These are phyloP conservation scores for Scalesia atractyloides DNA, from an alignment of 129 eudicot species.

Conservation along the genomic window DNA sequence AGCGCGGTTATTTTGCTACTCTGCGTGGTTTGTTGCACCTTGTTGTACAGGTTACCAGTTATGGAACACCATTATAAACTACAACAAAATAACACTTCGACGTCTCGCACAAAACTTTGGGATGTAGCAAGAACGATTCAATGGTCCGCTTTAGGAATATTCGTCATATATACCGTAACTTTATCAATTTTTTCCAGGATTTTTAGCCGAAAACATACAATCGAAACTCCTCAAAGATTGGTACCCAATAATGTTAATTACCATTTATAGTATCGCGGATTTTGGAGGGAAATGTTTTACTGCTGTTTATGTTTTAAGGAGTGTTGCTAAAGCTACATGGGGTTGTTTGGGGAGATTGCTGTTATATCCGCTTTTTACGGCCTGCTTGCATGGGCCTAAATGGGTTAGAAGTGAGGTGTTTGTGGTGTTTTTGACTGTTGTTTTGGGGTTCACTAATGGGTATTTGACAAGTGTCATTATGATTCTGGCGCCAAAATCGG, in stretches of 20 bases:
- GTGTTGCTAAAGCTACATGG: conserved; percentile 66
- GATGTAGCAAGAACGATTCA: conserved; percentile 47
- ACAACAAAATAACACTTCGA: conserved; percentile 36
- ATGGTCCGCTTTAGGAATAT: conserved; percentile 72
- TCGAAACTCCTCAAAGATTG: conserved; percentile 68
- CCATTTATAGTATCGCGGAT: conserved; percentile 62
- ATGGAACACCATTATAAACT: conserved; percentile 64
- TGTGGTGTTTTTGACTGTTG: conserved; percentile 56
- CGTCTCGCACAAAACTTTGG: conserved; percentile 48
- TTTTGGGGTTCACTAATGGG: conserved; percentile 81
- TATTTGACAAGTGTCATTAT: conserved; percentile 81
- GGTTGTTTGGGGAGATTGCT: conserved; percentile 54
- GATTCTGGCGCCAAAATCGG: conserved; percentile 79
- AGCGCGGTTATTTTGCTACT: conserved; percentile 49
- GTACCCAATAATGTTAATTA: conserved; percentile 74
- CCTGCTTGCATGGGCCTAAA: conserved; percentile 70
- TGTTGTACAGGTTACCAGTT: conserved; percentile 58
- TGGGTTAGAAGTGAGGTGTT: conserved; percentile 69
- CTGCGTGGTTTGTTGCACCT: conserved; percentile 66
- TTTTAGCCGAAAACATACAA: conserved; percentile 61
- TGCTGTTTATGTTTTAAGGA: conserved; percentile 41
- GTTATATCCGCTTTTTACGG: conserved; percentile 68
- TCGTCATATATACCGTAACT: conserved; percentile 64
- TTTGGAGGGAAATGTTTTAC: conserved; percentile 70
- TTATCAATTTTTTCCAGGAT: conserved; percentile 85